Base-by-base conservation (phyloP, 306 rosid species). In the Pyrus betulifolia region DNA sequence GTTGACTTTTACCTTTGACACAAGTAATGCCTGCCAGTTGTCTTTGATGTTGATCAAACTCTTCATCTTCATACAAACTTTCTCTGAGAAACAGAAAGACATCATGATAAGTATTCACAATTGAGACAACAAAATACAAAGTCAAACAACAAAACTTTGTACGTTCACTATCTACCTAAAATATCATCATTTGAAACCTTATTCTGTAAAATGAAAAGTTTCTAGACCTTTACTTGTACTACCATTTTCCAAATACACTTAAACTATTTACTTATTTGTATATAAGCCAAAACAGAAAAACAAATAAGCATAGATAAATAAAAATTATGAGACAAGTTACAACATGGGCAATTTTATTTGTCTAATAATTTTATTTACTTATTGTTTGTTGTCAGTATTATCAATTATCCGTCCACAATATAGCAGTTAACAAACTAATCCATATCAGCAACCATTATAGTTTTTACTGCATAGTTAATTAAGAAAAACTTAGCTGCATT, bases 11-110 rank as follows among this genome's bases (percentile, higher is more conserved):
- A 95, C 99, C 97, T 95, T 95, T 3, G 99, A 92, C 46, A 88
- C 96, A 17, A 92, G 92, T 65, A 95, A 86, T 2, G 99, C 99
- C 49, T n/a, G 99, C 97, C 74, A 95, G 97, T 86, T 90, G 90
- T 74, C 99, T 87, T 31, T 92, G 96, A 74, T 88, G 96, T 78
- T 85, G 92, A 82, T 93, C 97, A 77, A 92, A 90, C 67, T 88
- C 96, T 79, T 95, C 99, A 23, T 95, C 97, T 81, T 89, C 99
- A 69, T 95, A 93, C 83, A 95, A 88, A 76, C 97, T 92, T 81
- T 95, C 99, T 82, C 99, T 95, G 91, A 62, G 77, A 38, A 55
- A 67, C 33, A 78, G 57, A 4, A 38, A 3, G 28, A 42, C 38
- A 64, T 30, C 69, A 4, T 31, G 31, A 17, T 64, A 25, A 25